Base-by-base conservation (phyloP, 805 yeast genomes). In the Saccharomycopsis sp. region DNA sequence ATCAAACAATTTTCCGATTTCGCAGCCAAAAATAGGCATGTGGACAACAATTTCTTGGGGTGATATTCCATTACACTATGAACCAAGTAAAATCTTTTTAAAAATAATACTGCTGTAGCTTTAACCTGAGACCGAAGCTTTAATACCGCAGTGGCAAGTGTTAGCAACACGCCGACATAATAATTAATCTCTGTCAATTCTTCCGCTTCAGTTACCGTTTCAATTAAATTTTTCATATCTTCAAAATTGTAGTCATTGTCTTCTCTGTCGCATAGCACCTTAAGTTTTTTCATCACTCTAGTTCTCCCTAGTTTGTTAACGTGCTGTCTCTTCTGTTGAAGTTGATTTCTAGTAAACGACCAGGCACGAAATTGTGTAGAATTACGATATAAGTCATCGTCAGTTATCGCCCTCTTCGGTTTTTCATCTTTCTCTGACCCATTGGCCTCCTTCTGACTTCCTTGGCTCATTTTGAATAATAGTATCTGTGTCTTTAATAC, bases 1-100 rank as follows among this genome's bases (percentile, higher is more conserved):
- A 93, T 82, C 63, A 89, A 90, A 60, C 77, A 81, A 63, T 93
- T 90, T 57, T 93, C 98, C 14, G 89, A 77, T 62, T 93, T 93
- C 35, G 96, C 89, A 4, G 97, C 96, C 27, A 93, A 66, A 59
- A 88, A 93, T 9, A 93, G 73, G 51, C 95, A 82, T 1, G 94
- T 82, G 43, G 78, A 66, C n/a, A 93, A 70, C 16, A 93, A 71
- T 48, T 79, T 74, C 56, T 85, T 85, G 8, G 98, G 98, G 56
- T 86, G 93, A 55, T 75, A 77, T 53, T 87, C 88, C 87, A 88
- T 80, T 22, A 85, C 90, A 22, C 90, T 80, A 59, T 88, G 79
- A 20, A 72, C 71, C 31, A 93, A 67, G 60, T 81, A 93, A 60
- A 93, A 93, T 58, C 81, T 78, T 57, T 80, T 77, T 59, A 93